Conservation (phyloP, 164 flowering plant genomes). For the Magnolia kwangsiensis region DNA sequence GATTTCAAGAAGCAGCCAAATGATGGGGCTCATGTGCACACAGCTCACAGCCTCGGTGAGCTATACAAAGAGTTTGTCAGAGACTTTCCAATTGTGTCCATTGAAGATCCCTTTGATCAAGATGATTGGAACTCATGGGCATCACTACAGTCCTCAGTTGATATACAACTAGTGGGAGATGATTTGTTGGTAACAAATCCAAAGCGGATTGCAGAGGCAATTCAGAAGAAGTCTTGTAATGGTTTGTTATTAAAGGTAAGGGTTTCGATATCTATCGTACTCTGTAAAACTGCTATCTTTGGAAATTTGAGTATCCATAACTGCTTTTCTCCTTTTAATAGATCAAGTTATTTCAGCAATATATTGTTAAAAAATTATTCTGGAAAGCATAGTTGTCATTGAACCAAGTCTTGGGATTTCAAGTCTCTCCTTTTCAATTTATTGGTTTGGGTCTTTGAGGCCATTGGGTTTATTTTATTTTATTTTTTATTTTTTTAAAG, state of each 20-base stretch:
- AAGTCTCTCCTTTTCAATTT: too few species aligned
- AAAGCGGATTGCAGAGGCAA: slow-evolving; percentile 82
- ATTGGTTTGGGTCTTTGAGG: too few species aligned
- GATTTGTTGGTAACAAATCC: slow-evolving; percentile 97
- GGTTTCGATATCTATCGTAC: neutral
- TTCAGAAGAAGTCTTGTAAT: slow-evolving; percentile 86
- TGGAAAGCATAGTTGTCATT: neutral
- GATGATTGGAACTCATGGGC: slow-evolving; percentile 98
- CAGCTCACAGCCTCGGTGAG: slow-evolving; percentile 67
- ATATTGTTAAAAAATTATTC: too few species aligned
- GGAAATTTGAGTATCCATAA: too few species aligned
- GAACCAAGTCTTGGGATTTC: too few species aligned
- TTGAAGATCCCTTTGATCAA: slow-evolving; percentile 99
- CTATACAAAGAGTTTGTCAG: slow-evolving; percentile 77
- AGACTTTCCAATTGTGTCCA: slow-evolving; percentile 96
- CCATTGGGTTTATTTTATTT: too few species aligned
- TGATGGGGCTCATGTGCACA: slow-evolving; percentile 75
- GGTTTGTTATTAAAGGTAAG: slow-evolving; percentile 79
- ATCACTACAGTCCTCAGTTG: slow-evolving; percentile 71
- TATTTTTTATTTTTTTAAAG: too few species aligned
- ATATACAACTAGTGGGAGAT: slow-evolving; percentile 95
- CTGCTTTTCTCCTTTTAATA: too few species aligned
- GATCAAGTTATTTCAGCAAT: too few species aligned
- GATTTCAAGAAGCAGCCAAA: slow-evolving; percentile 94
- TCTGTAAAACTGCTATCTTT: too few species aligned